These are phyloP conservation scores for Xylaria sp. DNA, from an alignment of 2,329 filamentous ascomycete species.

Conservation along the genomic window DNA sequence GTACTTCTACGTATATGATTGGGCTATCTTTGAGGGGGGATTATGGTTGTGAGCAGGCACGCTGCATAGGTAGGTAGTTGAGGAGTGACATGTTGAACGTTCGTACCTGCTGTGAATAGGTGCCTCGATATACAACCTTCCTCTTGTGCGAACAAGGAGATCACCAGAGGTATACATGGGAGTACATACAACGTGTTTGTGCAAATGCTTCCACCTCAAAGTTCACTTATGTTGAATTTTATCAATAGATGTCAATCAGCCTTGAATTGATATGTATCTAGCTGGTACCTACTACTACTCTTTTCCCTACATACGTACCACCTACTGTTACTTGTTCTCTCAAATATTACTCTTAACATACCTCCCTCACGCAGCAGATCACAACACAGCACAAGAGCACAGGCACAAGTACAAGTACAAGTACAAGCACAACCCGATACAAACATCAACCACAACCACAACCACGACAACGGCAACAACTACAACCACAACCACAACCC, in stretches of 20 bases:
- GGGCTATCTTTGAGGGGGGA: not conserved
- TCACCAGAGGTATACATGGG: not conserved
- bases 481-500: not conserved
- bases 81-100: constrained; percentile 16
- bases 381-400: not conserved
- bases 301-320: too few relatives aligned
- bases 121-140: constrained; percentile 5
- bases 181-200: not conserved
- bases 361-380: not conserved
- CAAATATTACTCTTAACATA: not conserved
- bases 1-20: not conserved
- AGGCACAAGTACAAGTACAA: not conserved
- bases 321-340: too few relatives aligned
- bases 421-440: not conserved
- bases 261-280: too few relatives aligned
- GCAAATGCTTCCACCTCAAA: not conserved
- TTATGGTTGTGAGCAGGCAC: constrained; percentile 23
- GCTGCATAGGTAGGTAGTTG: constrained; percentile 1
- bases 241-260: too few relatives aligned
- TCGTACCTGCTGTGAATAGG: not conserved
- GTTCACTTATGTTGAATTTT: too few relatives aligned
- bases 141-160: not conserved
- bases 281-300: not conserved
- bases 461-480: not conserved
- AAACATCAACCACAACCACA: not conserved